A percentile compares a stretch with the other conserved stretches of the same genome.
Conservation (phyloP, 2,329 filamentous ascomycete species). For the Pyrenochaeta sp. region DNA sequence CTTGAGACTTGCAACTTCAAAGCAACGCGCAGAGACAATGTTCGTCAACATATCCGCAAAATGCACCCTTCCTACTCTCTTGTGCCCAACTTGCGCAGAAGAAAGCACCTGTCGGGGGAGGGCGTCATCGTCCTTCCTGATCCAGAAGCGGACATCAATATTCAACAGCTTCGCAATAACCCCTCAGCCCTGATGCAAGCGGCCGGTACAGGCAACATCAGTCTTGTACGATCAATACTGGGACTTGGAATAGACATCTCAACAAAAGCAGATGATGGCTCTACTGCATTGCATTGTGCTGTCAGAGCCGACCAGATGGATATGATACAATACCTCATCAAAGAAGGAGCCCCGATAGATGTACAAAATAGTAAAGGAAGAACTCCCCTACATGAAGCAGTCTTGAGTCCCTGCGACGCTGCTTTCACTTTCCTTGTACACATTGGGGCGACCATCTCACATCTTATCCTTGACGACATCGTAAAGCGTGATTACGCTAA, state of each 20-base stretch:
- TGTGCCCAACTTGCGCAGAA: too few species aligned
- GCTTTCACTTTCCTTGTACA: not conserved
- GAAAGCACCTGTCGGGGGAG: too few species aligned
- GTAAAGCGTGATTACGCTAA: too few species aligned
- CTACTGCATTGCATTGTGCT: conserved; percentile 20
- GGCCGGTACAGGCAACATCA: conserved; percentile 8
- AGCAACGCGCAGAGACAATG: conserved; percentile 15
- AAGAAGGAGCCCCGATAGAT: not conserved
- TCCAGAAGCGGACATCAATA: too few species aligned
- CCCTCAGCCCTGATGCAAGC: conserved; percentile 4
- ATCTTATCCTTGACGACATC: not conserved
- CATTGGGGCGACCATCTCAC: not conserved
- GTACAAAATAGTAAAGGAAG: not conserved
- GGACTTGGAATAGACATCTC: not conserved
- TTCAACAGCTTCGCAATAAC: not conserved
- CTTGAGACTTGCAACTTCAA: not conserved
- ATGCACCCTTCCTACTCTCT: not conserved
- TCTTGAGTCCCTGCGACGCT: not conserved
- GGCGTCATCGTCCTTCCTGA: too few species aligned
- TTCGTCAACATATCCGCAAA: conserved; percentile 2
- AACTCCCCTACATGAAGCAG: conserved; percentile 10
- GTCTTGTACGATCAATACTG: not conserved
- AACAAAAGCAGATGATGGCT: conserved; percentile 5
- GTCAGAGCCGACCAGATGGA: conserved; percentile 6
- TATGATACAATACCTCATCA: conserved; percentile 1